Evolutionary conservation across 2,329 filamentous ascomycete species (phyloP).

Genomic region (Colletotrichum acutatum): DNA sequence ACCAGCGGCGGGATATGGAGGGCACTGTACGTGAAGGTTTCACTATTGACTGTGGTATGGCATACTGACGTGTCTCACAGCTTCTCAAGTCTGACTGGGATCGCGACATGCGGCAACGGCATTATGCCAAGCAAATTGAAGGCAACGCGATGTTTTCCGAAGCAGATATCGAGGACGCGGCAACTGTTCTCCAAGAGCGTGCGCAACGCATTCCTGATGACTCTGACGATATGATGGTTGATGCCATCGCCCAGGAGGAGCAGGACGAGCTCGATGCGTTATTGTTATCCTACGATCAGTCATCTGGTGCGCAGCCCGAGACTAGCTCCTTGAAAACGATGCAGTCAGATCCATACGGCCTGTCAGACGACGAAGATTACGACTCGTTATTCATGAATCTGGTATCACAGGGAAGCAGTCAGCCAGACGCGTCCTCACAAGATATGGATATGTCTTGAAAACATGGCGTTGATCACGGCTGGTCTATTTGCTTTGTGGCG

Average conservation of each 20-base stretch:
- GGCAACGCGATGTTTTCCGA: conserved; percentile 56
- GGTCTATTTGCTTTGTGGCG: conserved; percentile 14
- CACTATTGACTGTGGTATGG: too few species aligned
- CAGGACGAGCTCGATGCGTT: conserved; percentile 68
- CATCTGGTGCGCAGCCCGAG: conserved; percentile 35
- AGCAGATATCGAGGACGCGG: conserved; percentile 63
- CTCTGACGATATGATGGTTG: conserved; percentile 63
- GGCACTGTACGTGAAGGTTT: conserved; percentile 57
- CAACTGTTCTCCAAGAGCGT: conserved; percentile 46
- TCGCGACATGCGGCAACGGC: conserved; percentile 43
- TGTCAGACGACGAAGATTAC: conserved; percentile 69
- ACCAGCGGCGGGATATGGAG: conserved; percentile 71
- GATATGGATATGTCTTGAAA: conserved; percentile 60
- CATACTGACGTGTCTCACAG: conserved; percentile 29
- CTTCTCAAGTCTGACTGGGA: conserved; percentile 51
- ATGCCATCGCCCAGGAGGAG: conserved; percentile 62
- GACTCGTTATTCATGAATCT: conserved; percentile 75
- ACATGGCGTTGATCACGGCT: not conserved
- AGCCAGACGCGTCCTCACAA: conserved; percentile 43
- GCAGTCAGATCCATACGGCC: conserved; percentile 34
- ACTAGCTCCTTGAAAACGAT: conserved; percentile 48
- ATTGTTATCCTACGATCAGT: conserved; percentile 58
- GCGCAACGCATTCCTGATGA: conserved; percentile 38
- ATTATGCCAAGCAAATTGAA: conserved; percentile 51
- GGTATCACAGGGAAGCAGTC: conserved; percentile 55